A percentile compares a stretch with the other conserved stretches of the same genome.
Evolutionary conservation across 2,329 filamentous ascomycete species (phyloP).

Genomic region (Fusarium incarnatum): DNA sequence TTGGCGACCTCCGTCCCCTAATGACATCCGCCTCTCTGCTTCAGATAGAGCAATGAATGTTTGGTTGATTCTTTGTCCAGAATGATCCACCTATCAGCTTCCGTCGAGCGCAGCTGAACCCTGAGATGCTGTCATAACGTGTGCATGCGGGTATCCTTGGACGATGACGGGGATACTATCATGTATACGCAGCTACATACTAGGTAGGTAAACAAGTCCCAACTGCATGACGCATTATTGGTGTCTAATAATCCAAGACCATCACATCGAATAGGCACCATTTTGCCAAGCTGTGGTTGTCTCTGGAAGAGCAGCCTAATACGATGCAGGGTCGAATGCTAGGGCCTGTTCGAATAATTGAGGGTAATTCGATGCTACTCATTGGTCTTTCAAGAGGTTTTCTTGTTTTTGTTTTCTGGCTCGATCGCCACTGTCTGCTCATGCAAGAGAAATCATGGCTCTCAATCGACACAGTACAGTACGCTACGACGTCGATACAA

Average conservation of each 20-base stretch:
- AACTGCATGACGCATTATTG: neutral
- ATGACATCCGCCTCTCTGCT: conserved; percentile 2
- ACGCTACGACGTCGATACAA: neutral
- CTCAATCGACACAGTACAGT: conserved; percentile 7
- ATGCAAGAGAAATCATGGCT: conserved; percentile 43
- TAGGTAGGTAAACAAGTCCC: conserved; percentile 13
- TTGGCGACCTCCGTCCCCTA: neutral
- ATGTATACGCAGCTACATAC: conserved; percentile 1
- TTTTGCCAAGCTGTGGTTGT: neutral
- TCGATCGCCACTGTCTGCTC: neutral
- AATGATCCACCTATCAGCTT: conserved; percentile 27
- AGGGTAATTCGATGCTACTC: neutral
- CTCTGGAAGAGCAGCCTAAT: neutral
- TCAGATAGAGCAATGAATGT: neutral
- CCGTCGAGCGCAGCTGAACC: conserved; percentile 12
- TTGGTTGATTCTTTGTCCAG: neutral
- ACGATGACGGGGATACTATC: conserved; percentile 1
- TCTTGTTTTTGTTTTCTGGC: neutral
- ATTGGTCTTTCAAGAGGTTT: neutral
- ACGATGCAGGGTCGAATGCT: neutral
- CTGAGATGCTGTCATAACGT: conserved; percentile 29
- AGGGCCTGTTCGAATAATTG: neutral
- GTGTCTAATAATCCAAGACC: neutral
- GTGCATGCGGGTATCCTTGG: conserved; percentile 32
- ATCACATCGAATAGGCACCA: neutral